Evolutionary conservation across 768 basidiomycete genomes (phyloP), one percentile per base, ranked within the genome.

Genomic region (Leccinum uliginosum): DNA sequence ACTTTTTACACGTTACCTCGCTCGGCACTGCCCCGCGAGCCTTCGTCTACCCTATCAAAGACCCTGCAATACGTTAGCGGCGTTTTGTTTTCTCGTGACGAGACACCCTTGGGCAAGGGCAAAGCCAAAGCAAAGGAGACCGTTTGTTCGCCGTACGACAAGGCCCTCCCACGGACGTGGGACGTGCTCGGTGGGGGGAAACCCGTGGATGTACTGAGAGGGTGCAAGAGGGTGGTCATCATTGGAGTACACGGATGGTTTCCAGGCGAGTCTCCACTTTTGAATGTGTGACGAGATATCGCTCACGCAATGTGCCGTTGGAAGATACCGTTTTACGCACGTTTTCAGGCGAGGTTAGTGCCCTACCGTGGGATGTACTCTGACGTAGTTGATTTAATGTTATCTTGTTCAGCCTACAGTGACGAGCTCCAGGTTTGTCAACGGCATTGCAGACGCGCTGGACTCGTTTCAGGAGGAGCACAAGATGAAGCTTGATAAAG

Each of bases 171-270:
- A 35, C 81, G 86, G 62, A 79, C 84, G 50, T 86, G 85, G 79
- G 82, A 84, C 50, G 75, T 87, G 1, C 52, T 87, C 2, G 78
- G 78, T 47, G 71, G 73, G 59, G 55, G 56, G 40, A 47, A 50
- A 29, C 32, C 23, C 15, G 35, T 54, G 40, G 84, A 87, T 60
- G 75, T 83, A 35, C 63, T 90, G 59, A 75, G 76, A 52, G 84
- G 83, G 0, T 85, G 84, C 59, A 83, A 78, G 66, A 75, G 80
- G 46, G 86, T 93, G 0, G 88, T 89, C 3, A 80, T 93, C 14
- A 90, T 96, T 61, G 93, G 93, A 1, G 81, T 95, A 1, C 91
- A 94, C 70, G 93, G 93, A 3, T 93, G 91, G 91, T 93, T 91
- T 64, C 89, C 90, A 59, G 88, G 89, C 84, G 60, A 43, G 83